A percentile compares a stretch with the other conserved stretches of the same genome.
phyloP scores from a whole-genome alignment of 1,284 basidiomycete genomes.

The Apiotrichum gracile region DNA sequence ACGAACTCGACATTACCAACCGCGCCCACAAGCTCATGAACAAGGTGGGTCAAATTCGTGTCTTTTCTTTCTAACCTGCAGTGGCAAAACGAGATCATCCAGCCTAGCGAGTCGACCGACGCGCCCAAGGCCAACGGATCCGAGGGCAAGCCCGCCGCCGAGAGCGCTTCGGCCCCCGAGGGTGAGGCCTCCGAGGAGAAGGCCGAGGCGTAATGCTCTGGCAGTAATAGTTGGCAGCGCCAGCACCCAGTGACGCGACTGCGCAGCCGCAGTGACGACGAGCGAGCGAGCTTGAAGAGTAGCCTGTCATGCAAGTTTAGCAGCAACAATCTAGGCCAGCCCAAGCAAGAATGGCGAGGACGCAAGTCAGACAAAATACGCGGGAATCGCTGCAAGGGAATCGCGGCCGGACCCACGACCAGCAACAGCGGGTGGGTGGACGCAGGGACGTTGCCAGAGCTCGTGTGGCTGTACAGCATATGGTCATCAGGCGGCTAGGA shows the following conservation, averaged over 20 bases:
- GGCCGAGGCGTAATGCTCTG: conserved; percentile 1
- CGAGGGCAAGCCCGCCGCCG: conserved; percentile 52
- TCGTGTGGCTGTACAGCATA: too few relatives aligned
- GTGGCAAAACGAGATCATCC: conserved; percentile 2
- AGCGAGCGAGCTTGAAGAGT: conserved; percentile 2
- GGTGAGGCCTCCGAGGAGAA: conserved; percentile 9
- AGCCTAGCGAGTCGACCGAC: conserved; percentile 25
- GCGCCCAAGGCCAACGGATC: conserved; percentile 18
- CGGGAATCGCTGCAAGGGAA: too few relatives aligned
- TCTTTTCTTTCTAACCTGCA: not conserved
- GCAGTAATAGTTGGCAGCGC: not conserved
- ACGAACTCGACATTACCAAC: conserved; percentile 77
- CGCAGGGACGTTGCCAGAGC: too few relatives aligned
- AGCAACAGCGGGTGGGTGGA: too few relatives aligned
- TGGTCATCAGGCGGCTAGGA: too few relatives aligned
- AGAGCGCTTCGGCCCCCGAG: conserved; percentile 4
- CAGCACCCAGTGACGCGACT: not conserved
- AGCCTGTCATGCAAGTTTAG: conserved; percentile 4
- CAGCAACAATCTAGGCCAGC: not conserved
- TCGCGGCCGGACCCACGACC: too few relatives aligned
- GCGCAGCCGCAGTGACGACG: not conserved
- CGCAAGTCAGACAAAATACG: too few relatives aligned
- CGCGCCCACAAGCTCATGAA: conserved; percentile 54
- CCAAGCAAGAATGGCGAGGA: not conserved
- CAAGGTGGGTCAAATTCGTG: conserved; percentile 28